Base-by-base conservation (phyloP, 345 rosid genomes). In the Eucalyptus cloeziana region DNA sequence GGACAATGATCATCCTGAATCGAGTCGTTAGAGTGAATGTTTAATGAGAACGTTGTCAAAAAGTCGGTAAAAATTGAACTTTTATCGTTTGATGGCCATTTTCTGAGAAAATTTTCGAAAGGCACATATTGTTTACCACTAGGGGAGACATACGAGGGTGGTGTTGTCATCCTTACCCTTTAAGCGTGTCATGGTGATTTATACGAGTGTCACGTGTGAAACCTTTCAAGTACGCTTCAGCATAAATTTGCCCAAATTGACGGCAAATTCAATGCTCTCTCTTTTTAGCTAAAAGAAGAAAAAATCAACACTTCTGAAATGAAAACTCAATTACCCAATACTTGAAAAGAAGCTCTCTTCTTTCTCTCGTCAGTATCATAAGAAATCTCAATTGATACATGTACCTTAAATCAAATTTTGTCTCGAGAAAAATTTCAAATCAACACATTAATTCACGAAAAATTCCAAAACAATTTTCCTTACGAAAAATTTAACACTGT, bases 401-500 rank as follows among this genome's bases (percentile, higher is more conserved):
- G n/a, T 67, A 16, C 0, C 12, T 15, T 31, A 7, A 67, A 31
- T 1, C 17, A 8, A 31, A 31, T n/a, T n/a, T n/a, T 10, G 0
- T 14, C 33, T 67, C 2, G 0, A 0, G 3, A 69, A n/a, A 69
- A 33, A 69, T 16, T 69, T 33, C 40, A 8, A 67, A 67, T 4
- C 0, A 0, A 52, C 25, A 52, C 25, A 1, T 19, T 10, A 52
- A 21, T 52, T 52, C 3, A 52, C 0, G 2, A 52, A 52, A 52
- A 19, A 3, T 19, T 52, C 17, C 33, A 62, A 62, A 62, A 4
- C 6, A 62, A 62, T 13, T 62, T 58, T 58, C 0, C n/a, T 25
- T 7, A 25, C 3, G 2, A 58, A 24, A 5, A 1, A 27, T 27
- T 60, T 7, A 10, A 60, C 8, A 6, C 4, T 30, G 0, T 0